Evolutionary conservation across 176 grass and related monocot genomes (phyloP), one percentile per base, ranked within the genome.

Genomic region (Carex pumila): DNA sequence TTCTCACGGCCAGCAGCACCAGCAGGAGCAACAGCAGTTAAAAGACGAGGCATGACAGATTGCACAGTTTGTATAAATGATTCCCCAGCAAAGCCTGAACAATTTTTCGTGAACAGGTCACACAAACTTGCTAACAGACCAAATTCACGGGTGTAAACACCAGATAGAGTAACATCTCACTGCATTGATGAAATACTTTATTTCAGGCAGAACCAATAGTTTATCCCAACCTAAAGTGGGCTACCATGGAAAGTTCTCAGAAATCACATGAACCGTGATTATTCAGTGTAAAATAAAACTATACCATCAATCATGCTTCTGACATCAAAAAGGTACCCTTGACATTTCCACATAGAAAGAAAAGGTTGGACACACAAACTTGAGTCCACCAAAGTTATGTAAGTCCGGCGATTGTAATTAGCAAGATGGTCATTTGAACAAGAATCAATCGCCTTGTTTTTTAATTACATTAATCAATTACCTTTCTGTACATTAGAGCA

Each of bases 401-500:
- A 71, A 41, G 37, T 71, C 17, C 19, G 67, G 56, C 61, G 30
- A 81, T 61, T 57, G 18, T 29, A 82, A 82, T 47, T 45, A 12
- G 65, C 79, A 65, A 82, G 43, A 64, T 82, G 43, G 13, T 45
- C 10, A 57, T 82, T 63, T 63, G 58, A 82, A 36, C 22, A 65
- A 82, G 13, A 65, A 61, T 21, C 31, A 65, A 82, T 12, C 36
- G 14, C 9, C 57, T 22, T 58, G 29, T 34, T 19, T 63, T 21
- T 47, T 21, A 47, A 37, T 63, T 65, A 82, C 53, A 64, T 63
- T 89, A 10, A 63, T 29, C 30, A 71, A 62, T 85, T 77, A 89
- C 96, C 96, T 95, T 93, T 95, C 14, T 95, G 96, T 79, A 87
- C 89, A 89, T 98, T 92, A 49, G 93, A 95, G 85, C 85, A 93